These are phyloP conservation scores for Magnaporthiopsis incrustans DNA, from an alignment of 2,329 filamentous ascomycete genomes.

Conservation along the genomic window DNA sequence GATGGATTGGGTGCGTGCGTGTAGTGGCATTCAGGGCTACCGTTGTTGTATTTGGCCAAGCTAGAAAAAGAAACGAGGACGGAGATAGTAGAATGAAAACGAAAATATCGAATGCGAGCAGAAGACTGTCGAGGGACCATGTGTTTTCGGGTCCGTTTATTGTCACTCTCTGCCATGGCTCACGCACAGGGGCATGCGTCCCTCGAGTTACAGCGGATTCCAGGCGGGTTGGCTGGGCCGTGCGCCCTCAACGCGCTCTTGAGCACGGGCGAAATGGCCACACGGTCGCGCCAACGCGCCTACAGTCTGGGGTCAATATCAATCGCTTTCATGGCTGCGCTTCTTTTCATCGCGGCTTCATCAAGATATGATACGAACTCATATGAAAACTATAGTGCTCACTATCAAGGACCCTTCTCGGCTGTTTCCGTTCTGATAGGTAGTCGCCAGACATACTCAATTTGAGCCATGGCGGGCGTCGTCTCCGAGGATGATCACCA, in stretches of 20 bases:
- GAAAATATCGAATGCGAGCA: no score
- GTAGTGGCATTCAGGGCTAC: no score
- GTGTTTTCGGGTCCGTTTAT: no score
- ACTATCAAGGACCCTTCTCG: background rate
- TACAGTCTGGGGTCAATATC: background rate
- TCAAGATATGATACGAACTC: background rate
- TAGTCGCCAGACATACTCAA: no score
- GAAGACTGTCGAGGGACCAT: no score
- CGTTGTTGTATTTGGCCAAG: no score
- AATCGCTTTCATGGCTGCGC: background rate
- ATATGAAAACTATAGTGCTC: background rate
- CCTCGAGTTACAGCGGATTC: background rate
- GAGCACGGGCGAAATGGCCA: background rate
- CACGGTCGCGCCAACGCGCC: background rate
- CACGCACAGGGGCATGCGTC: background rate
- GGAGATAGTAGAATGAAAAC: no score
- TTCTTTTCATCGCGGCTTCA: background rate
- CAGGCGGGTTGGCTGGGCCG: background rate
- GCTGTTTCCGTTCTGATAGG: no score
- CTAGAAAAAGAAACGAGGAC: no score
- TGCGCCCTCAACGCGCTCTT: background rate
- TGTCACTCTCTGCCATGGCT: no score
- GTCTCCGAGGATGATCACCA: conserved; percentile 37
- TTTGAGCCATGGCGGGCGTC: conserved; percentile 2
- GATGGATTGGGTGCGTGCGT: no score